These are phyloP conservation scores for Cephalotrichum gorgonifer DNA, from an alignment of 2,329 filamentous ascomycete genomes.

Conservation along the genomic window DNA sequence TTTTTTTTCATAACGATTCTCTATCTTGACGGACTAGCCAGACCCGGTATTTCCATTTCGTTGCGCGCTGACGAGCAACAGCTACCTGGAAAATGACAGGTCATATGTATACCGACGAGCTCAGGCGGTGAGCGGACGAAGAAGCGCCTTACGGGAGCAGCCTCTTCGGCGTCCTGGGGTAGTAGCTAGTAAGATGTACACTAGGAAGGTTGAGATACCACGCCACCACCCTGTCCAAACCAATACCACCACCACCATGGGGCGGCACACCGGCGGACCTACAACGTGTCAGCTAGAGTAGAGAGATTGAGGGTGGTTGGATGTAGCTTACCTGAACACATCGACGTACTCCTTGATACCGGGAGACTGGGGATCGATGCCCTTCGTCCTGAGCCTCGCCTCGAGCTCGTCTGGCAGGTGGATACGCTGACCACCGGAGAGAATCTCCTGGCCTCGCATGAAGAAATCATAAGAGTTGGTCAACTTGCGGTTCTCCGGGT, in stretches of 20 bases:
- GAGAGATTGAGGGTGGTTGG: no score
- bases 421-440: constrained; percentile 87
- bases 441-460: constrained; percentile 84
- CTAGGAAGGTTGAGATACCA: constrained; percentile 50
- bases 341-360: constrained; percentile 88
- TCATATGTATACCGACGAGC: no score
- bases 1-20: neutral
- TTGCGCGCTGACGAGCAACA: no score
- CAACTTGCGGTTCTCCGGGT: constrained; percentile 53
- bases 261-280: constrained; percentile 77
- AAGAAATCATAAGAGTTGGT: constrained; percentile 74
- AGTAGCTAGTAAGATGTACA: constrained; percentile 47
- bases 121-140: no score
- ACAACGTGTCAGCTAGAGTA: no score
- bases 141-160: constrained; percentile 32
- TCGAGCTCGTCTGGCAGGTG: constrained; percentile 69
- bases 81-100: no score
- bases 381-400: constrained; percentile 65
- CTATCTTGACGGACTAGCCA: neutral
- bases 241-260: constrained; percentile 83
- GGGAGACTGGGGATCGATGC: constrained; percentile 62
- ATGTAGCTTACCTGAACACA: no score
- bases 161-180: constrained; percentile 51
- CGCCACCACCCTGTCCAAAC: constrained; percentile 74
- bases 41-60: no score